Evolutionary conservation across 192 early-diverging fungal species (phyloP), one percentile per base, ranked within the genome.

Genomic region (Dissophora ornata): DNA sequence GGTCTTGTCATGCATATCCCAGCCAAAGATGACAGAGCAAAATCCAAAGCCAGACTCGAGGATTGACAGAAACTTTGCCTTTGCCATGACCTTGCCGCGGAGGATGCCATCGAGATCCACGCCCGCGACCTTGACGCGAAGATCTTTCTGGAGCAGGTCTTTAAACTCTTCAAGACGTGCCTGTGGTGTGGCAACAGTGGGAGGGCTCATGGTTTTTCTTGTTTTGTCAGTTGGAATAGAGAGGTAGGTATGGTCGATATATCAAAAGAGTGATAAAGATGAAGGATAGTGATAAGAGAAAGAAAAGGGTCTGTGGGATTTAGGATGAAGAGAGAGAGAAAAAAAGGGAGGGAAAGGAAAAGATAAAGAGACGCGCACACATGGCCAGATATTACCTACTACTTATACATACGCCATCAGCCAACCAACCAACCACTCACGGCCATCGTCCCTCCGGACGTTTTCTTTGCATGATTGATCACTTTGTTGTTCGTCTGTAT

Each of bases 21-120:
- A 95, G 13, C 87, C 86, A 69, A 89, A 92, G 25, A 92, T 78
- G 10, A 93, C 87, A n/a, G 86, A 91, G 66, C 93, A 92, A 66
- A 95, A 93, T 4, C 70, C 92, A 64, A 94, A 91, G 11, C 93
- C 93, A 51, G 85, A 81, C 29, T 89, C 68, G 16, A 87, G 61
- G 15, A 84, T 54, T 29, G 84, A 85, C n/a, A 89, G 55, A 60
- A 95, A 93, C 80, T 95, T 95, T 16, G 51, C 60, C 48, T 85
- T 87, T 42, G 67, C 62, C 69, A 94, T 84, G 36, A 91, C 61
- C 67, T 94, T 94, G 18, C 93, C 93, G 34, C 90, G 82, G n/a
- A 91, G 64, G 44, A 91, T 83, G 38, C 91, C 91, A 49, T 93
- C 91, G 52, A 91, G 84, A 62, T 93, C 91, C 18, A 86, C 83